Base-by-base conservation (phyloP, 768 basidiomycete species). In the Kwoniella europaea region DNA sequence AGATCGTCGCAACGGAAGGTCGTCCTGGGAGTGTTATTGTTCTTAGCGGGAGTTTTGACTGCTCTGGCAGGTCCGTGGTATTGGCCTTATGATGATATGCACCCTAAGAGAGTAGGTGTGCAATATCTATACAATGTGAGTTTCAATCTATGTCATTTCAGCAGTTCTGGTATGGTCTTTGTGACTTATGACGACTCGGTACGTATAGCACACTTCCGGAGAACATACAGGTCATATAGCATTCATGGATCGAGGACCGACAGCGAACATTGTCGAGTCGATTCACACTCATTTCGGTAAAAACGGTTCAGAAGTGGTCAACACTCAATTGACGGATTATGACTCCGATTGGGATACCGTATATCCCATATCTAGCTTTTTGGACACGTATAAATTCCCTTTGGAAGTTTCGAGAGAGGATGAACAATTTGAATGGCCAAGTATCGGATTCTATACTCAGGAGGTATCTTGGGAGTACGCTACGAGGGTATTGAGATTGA, bases 51-150 rank as follows among this genome's bases (percentile, higher is more conserved):
- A 3, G 72, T 86, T 1, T 88, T 92, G 72, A 90, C 88, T 0
- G 81, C 89, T 53, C 93, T 93, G 82, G 76, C 83, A 2, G 73
- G 79, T 18, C 82, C 82, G 0, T 61, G 68, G 24, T 80, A 78
- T 75, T 68, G 61, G 4, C 89, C 91, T 0, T 98, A 94, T 80
- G 94, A 97, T 76, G 82, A 78, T 16, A 88, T 89, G 86, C 96
- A 98, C 80, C 95, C 94, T 75, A 93, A 93, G 84, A 86, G 96
- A 65, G 60, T 96, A 60, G 94, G 92, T 76, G 87, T 94, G 43
- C 83, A 97, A 53, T 90, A 93, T 78, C 86, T 90, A 73, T 93
- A 96, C 83, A 93, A 98, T 76, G 94, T 94, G 80, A 75, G 90
- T 83, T 13, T 50, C 35, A 5, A 35, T 7, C 35, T 35, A 7